Evolutionary conservation across 2,329 filamentous ascomycete genomes (phyloP).

Genomic region (Didymella sp.): DNA sequence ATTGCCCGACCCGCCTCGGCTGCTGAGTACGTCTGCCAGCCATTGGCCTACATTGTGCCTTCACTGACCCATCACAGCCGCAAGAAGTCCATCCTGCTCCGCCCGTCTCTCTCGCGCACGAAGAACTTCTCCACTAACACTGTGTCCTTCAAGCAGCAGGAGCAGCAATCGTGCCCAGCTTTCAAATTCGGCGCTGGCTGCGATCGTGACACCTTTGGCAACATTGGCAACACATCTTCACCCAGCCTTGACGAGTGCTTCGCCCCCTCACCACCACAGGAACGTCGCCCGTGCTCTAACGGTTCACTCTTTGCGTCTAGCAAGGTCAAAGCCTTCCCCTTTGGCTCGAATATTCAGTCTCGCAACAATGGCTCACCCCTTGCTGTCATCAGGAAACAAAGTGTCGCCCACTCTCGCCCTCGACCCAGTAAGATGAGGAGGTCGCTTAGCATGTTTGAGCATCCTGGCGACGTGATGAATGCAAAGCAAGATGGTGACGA

Average conservation of each 20-base stretch:
- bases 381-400: constrained; percentile 69
- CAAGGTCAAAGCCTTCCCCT: constrained; percentile 70
- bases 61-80: constrained; percentile 39
- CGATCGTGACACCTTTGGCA: constrained; percentile 43
- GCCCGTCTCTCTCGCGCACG: constrained; percentile 75
- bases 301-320: constrained; percentile 63
- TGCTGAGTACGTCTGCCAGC: constrained; percentile 44
- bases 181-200: constrained; percentile 75
- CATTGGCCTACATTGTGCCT: neutral
- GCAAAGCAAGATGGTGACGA: constrained; percentile 68
- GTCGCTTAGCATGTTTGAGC: constrained; percentile 97
- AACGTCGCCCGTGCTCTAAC: constrained; percentile 66
- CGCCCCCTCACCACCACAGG: constrained; percentile 76
- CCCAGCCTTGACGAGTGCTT: constrained; percentile 83
- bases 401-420: constrained; percentile 67
- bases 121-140: constrained; percentile 77
- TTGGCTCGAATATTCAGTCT: constrained; percentile 58
- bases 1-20: constrained; percentile 47
- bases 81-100: constrained; percentile 61
- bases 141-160: constrained; percentile 64
- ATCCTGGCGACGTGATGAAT: constrained; percentile 85
- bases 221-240: constrained; percentile 62
- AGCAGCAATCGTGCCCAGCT: constrained; percentile 71
- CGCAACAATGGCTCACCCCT: constrained; percentile 78
- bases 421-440: constrained; percentile 80